phyloP scores from a whole-genome alignment of 495 filamentous ascomycete genomes.

The Penicillium steckii region DNA sequence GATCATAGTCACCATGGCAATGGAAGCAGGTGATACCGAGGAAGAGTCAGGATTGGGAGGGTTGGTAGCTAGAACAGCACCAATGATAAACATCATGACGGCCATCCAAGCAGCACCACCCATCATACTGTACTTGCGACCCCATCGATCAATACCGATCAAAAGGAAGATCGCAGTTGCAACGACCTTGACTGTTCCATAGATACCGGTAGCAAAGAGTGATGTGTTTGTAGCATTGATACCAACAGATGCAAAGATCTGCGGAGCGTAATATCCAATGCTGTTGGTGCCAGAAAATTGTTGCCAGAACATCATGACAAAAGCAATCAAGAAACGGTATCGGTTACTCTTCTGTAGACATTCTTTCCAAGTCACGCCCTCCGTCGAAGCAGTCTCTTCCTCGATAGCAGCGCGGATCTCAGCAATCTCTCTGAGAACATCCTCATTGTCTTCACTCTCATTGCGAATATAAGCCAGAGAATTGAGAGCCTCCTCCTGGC shows the following conservation, averaged over 20 bases:
- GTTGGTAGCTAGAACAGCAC: constrained; percentile 57
- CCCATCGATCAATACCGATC: constrained; percentile 68
- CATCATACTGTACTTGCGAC: constrained; percentile 64
- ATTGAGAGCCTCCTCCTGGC: constrained; percentile 43
- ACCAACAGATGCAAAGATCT: constrained; percentile 52
- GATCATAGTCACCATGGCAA: constrained; percentile 53
- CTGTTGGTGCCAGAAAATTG: constrained; percentile 53
- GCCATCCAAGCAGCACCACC: constrained; percentile 68
- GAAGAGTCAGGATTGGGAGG: constrained; percentile 32
- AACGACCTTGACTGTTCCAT: constrained; percentile 52
- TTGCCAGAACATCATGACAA: constrained; percentile 52
- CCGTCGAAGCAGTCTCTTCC: constrained; percentile 39
- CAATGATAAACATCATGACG: constrained; percentile 72
- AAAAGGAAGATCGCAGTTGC: constrained; percentile 61
- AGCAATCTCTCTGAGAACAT: constrained; percentile 55
- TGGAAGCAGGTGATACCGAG: constrained; percentile 37
- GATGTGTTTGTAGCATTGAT: constrained; percentile 39
- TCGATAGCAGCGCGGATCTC: constrained; percentile 54
- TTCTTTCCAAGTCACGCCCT: constrained; percentile 43
- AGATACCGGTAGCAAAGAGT: constrained; percentile 53
- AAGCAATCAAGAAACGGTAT: constrained; percentile 42
- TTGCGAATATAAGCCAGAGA: constrained; percentile 45
- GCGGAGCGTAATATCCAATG: constrained; percentile 52
- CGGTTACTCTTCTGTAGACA: constrained; percentile 37
- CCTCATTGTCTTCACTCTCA: constrained; percentile 34